Evolutionary conservation across 192 early-diverging fungal genomes (phyloP), one percentile per base, ranked within the genome.

Genomic region (Coemansia sp.): DNA sequence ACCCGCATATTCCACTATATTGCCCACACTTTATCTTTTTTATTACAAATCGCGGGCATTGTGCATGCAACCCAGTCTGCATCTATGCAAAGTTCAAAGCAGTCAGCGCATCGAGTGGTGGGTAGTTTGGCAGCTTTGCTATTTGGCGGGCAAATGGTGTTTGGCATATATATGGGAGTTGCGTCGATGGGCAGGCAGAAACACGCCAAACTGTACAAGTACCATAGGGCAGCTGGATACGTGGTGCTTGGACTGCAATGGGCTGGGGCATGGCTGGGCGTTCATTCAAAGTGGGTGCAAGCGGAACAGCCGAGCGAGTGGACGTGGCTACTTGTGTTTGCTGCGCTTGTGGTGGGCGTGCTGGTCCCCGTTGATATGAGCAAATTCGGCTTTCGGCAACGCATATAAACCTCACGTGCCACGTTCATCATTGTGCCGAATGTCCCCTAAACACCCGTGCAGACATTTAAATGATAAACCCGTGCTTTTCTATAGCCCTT

Each of bases 181-280:
- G 41, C 41, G 12, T 11, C 41, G 3, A 2, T 21, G 9, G 47
- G 4, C 23, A 43, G 19, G 39, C 41, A 43, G 41, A 50, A 12
- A 9, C 45, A 55, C 2, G 27, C 24, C 8, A 69, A 64, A 19
- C 58, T 17, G 54, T 54, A 60, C 27, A 65, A 62, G 29, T 65
- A 67, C 12, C 66, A 68, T 39, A 21, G 69, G 12, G 58, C 38
- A 0, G 23, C 61, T 2, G 69, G 69, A 2, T 66, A 69, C 51
- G 1, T 53, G 1, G 61, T 58, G 24, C 58, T 77, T 14, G 4
- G 61, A 0, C 1, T 63, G 1, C 22, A 68, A 58, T 77, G 75
- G 75, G n/a, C 56, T 9, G 58, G 56, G 10, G 65, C 69, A 3
- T 71, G 69, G 75, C 58, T 77, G 12, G 75, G 75, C 2, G 43